These are phyloP conservation scores for Hortiboletus campestris DNA, from an alignment of 768 basidiomycete genomes.

Conservation along the genomic window DNA sequence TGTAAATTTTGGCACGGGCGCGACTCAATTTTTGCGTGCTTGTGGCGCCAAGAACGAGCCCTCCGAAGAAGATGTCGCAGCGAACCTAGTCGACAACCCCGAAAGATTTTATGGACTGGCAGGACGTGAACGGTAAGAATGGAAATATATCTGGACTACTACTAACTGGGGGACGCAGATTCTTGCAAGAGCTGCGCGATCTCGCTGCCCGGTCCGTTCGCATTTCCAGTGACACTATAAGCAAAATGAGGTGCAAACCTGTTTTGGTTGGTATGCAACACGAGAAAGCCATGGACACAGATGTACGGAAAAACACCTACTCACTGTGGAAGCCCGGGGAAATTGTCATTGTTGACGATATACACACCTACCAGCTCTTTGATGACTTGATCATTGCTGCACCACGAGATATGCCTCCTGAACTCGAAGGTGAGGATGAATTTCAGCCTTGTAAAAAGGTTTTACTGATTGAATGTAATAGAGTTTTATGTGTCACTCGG, in stretches of 20 bases:
- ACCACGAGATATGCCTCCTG: conserved; percentile 61
- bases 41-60: conserved; percentile 86
- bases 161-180: conserved; percentile 42
- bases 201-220: conserved; percentile 65
- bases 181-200: conserved; percentile 73
- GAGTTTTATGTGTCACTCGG: conserved; percentile 75
- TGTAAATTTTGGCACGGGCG: conserved; percentile 77
- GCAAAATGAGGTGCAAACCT: conserved; percentile 62
- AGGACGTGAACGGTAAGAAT: conserved; percentile 52
- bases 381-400: conserved; percentile 68
- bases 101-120: conserved; percentile 64
- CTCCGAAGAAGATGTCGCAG: conserved; percentile 73
- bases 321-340: conserved; percentile 64
- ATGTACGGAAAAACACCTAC: conserved; percentile 61
- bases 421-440: conserved; percentile 64
- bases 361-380: conserved; percentile 70
- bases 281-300: conserved; percentile 32
- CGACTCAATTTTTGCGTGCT: conserved; percentile 77
- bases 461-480: conserved; percentile 17
- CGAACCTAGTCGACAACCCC: conserved; percentile 64
- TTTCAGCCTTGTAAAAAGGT: neutral
- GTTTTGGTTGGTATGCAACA: conserved; percentile 73
- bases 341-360: conserved; percentile 82
- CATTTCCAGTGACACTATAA: conserved; percentile 45
- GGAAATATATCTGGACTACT: too few species aligned